These are phyloP conservation scores for Podospora appendiculata DNA, from an alignment of 495 filamentous ascomycete species.

Conservation along the genomic window DNA sequence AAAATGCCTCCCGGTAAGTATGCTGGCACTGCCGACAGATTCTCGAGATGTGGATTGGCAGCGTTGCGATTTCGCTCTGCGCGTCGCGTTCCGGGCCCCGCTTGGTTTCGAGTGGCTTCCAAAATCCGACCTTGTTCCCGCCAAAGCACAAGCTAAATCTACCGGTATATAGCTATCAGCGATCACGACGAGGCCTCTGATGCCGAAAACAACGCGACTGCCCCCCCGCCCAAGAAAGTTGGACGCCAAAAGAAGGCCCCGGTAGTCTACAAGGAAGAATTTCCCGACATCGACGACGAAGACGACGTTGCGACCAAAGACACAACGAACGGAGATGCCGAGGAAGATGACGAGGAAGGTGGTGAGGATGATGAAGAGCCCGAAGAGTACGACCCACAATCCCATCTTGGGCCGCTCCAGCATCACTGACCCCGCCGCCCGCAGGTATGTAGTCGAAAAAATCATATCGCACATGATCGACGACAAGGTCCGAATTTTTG, in stretches of 20 bases:
- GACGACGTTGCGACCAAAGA: constrained; percentile 9
- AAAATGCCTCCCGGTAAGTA: constrained; percentile 19
- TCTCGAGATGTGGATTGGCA: no score
- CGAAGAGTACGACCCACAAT: constrained; percentile 30
- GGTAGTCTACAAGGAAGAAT: constrained; percentile 2
- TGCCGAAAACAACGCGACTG: constrained; percentile 8
- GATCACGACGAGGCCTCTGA: constrained; percentile 32
- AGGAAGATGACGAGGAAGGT: constrained; percentile 28
- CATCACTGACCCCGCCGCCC: constrained; percentile 1
- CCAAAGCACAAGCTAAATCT: not conserved
- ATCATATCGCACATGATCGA: constrained; percentile 47
- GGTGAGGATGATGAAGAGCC: constrained; percentile 31
- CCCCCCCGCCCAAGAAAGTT: constrained; percentile 9
- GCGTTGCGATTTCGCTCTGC: not conserved
- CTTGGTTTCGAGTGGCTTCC: not conserved
- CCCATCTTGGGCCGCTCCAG: not conserved
- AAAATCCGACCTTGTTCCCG: not conserved
- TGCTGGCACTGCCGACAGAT: no score
- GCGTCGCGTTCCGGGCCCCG: no score
- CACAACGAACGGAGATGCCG: constrained; percentile 12
- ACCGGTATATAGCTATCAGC: constrained; percentile 23
- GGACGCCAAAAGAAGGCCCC: constrained; percentile 19
- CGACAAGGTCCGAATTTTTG: constrained; percentile 29
- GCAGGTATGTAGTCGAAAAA: constrained; percentile 50
- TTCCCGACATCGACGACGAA: constrained; percentile 10